These are phyloP conservation scores for Saccharomycopsis sp. DNA, from an alignment of 805 yeast genomes.

Conservation along the genomic window DNA sequence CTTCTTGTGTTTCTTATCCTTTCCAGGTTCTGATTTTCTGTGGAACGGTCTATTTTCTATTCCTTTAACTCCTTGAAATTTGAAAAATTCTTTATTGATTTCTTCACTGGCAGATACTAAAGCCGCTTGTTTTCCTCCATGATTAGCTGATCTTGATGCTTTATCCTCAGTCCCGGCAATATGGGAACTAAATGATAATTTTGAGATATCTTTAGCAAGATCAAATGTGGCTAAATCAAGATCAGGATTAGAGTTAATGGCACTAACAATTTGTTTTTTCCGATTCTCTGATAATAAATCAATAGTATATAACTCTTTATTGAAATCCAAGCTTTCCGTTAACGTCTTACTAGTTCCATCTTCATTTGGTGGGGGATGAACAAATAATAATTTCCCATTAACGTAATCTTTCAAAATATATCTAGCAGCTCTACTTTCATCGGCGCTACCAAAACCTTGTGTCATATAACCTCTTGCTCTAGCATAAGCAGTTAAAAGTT, in stretches of 20 bases:
- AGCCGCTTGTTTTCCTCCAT: constrained; percentile 80
- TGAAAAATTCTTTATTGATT: constrained; percentile 78
- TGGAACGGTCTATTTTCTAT: constrained; percentile 68
- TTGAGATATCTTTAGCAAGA: constrained; percentile 56
- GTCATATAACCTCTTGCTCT: constrained; percentile 96
- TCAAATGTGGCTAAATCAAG: constrained; percentile 43
- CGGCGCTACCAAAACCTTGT: constrained; percentile 95
- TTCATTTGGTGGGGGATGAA: constrained; percentile 79
- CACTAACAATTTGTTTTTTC: constrained; percentile 56
- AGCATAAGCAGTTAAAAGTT: constrained; percentile 83
- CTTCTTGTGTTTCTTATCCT: constrained; percentile 49
- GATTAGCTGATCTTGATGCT: constrained; percentile 41
- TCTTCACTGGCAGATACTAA: constrained; percentile 70
- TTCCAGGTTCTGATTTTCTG: constrained; percentile 21
- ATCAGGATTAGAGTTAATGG: constrained; percentile 37
- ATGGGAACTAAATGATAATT: constrained; percentile 73
- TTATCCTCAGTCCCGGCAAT: constrained; percentile 39
- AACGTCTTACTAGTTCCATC: constrained; percentile 42
- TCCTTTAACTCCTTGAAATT: constrained; percentile 54
- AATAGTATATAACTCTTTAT: constrained; percentile 62
- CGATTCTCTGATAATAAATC: constrained; percentile 60
- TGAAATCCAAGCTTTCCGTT: constrained; percentile 55
- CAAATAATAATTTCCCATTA: constrained; percentile 75
- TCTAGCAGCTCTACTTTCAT: constrained; percentile 89
- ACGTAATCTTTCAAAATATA: constrained; percentile 90